Conservation (phyloP, 75 land plant genomes). For the Pinus taeda region DNA sequence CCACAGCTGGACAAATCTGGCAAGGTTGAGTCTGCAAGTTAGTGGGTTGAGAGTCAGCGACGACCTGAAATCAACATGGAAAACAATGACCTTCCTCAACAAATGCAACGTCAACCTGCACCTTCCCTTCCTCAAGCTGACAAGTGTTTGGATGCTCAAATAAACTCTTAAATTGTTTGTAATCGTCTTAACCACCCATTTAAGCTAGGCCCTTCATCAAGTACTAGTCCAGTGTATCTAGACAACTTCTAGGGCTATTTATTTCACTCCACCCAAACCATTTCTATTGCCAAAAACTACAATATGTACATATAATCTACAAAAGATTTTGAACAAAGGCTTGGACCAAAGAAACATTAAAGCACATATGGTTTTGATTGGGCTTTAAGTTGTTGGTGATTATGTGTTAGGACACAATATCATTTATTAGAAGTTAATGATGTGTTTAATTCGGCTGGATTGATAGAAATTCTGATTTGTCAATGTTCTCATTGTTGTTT, state of each 20-base stretch:
- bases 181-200: too few relatives aligned
- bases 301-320: not conserved
- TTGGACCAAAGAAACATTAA: not conserved
- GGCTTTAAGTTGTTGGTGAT: not conserved
- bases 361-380: conserved; percentile 4
- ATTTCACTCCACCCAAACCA: not conserved
- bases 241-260: not conserved
- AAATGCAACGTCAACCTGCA: too few relatives aligned
- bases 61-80: too few relatives aligned
- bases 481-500: not conserved
- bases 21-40: too few relatives aligned
- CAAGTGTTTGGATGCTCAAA: too few relatives aligned
- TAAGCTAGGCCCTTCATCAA: not conserved
- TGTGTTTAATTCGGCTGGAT: not conserved
- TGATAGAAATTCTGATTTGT: not conserved
- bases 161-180: too few relatives aligned
- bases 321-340: not conserved
- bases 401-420: conserved; percentile 6
- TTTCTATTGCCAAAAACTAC: not conserved
- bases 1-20: too few relatives aligned
- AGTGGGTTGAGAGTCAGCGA: too few relatives aligned
- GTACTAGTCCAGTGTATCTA: not conserved
- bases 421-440: not conserved
- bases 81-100: too few relatives aligned
- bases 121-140: too few relatives aligned